Percentiles rank a stretch among this genome's conserved stretches.
These are phyloP conservation scores for Udeniomyces megalosporus DNA, from an alignment of 768 basidiomycete species.

Conservation along the genomic window DNA sequence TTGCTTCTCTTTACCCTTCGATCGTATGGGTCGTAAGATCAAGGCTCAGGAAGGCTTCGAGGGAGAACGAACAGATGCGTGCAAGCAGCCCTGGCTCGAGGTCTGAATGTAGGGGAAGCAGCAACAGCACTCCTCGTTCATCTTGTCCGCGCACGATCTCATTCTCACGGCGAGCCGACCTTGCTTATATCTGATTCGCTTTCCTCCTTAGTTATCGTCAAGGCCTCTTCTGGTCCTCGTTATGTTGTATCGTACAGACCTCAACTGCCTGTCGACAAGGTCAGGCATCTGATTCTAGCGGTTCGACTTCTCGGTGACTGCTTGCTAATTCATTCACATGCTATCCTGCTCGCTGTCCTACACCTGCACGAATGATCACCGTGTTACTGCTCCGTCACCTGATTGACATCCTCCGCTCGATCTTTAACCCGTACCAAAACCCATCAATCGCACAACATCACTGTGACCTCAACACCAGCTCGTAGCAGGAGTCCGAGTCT, in stretches of 20 bases:
- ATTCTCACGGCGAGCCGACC: neutral
- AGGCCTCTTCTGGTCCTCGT: slow-evolving; percentile 92
- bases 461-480: slow-evolving; percentile 47
- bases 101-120: too few species aligned
- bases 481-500: slow-evolving; percentile 84
- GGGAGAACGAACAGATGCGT: too few species aligned
- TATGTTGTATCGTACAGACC: slow-evolving; percentile 97
- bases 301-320: too few species aligned
- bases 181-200: neutral
- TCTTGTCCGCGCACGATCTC: too few species aligned
- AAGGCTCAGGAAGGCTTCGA: neutral
- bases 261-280: slow-evolving; percentile 57
- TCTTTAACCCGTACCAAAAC: neutral
- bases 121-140: too few species aligned
- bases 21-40: neutral
- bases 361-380: neutral
- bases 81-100: too few species aligned
- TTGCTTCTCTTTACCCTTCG: neutral
- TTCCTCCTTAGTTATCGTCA: slow-evolving; percentile 62
- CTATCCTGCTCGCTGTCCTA: too few species aligned
- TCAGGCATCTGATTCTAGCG: slow-evolving; percentile 12
- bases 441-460: neutral
- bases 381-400: neutral
- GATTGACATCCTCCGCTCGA: neutral
- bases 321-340: too few species aligned